Conservation (phyloP, 2,329 filamentous ascomycete genomes). For the Lasiodiplodia sp. region DNA sequence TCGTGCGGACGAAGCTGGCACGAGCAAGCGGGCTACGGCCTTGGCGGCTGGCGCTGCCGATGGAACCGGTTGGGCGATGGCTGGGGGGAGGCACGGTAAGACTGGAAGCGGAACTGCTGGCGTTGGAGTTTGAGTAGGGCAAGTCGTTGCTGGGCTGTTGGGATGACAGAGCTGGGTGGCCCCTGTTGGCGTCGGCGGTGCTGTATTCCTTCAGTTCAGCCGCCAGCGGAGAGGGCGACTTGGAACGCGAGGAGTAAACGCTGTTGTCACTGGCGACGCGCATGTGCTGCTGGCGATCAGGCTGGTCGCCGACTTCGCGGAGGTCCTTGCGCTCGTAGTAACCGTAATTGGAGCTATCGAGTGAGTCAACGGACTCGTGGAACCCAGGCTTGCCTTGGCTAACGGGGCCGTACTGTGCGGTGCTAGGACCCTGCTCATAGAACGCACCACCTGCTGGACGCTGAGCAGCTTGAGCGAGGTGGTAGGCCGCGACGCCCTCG, state of each 20-base stretch:
- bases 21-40: conserved; percentile 56
- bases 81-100: conserved; percentile 5
- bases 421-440: conserved; percentile 42
- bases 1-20: conserved; percentile 50
- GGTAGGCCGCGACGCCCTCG: conserved; percentile 77
- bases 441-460: conserved; percentile 54
- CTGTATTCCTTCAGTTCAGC: conserved; percentile 18
- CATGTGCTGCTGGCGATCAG: conserved; percentile 37
- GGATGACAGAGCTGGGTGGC: conserved; percentile 10
- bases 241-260: conserved; percentile 21
- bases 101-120: conserved; percentile 16
- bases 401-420: conserved; percentile 38
- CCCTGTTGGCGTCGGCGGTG: conserved; percentile 1
- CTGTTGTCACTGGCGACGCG: conserved; percentile 39
- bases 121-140: conserved; percentile 15
- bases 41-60: conserved; percentile 20
- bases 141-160: not conserved
- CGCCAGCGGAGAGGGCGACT: conserved; percentile 21
- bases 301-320: conserved; percentile 31
- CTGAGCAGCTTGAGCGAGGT: conserved; percentile 66
- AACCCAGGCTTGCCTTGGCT: conserved; percentile 41
- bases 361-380: conserved; percentile 45
- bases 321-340: conserved; percentile 23
- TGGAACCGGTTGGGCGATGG: conserved; percentile 7
- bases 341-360: conserved; percentile 45